Conservation (phyloP, 768 basidiomycete species). For the Boletus subcaerulescens region DNA sequence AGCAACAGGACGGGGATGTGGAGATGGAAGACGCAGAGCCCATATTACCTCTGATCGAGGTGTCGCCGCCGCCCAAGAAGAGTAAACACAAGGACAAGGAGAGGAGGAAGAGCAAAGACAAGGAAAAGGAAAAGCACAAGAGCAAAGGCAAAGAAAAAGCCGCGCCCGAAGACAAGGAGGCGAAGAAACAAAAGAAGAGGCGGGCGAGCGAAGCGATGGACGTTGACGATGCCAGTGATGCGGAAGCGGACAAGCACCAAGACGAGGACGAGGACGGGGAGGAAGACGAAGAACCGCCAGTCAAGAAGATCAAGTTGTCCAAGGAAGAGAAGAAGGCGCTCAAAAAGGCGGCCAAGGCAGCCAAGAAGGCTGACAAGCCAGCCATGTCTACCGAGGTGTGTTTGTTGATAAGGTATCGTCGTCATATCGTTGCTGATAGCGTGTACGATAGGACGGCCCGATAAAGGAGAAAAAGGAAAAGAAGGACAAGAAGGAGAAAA, state of each 20-base stretch:
- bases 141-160: not conserved
- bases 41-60: constrained; percentile 57
- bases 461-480: constrained; percentile 39
- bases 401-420: constrained; percentile 1
- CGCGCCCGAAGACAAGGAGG: constrained; percentile 31
- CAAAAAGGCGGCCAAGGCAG: constrained; percentile 73
- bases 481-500: constrained; percentile 46
- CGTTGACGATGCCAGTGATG: constrained; percentile 51
- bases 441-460: constrained; percentile 28
- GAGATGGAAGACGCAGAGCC: constrained; percentile 46
- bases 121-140: not conserved
- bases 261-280: not conserved
- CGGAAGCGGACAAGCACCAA: not conserved
- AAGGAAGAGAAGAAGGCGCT: constrained; percentile 87
- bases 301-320: constrained; percentile 73
- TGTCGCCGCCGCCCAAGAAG: constrained; percentile 57
- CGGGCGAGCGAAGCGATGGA: constrained; percentile 67
- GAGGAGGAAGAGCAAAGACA: constrained; percentile 15
- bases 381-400: constrained; percentile 37
- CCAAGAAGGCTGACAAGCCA: constrained; percentile 47
- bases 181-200: constrained; percentile 50
- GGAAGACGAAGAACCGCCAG: constrained; percentile 45
- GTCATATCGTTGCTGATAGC: not conserved
- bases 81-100: constrained; percentile 45
- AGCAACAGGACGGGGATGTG: constrained; percentile 27